A percentile compares a stretch with the other conserved stretches of the same genome.
These are phyloP conservation scores for Zygoascus flipseniorum DNA, from an alignment of 805 yeast genomes.

Conservation along the genomic window DNA sequence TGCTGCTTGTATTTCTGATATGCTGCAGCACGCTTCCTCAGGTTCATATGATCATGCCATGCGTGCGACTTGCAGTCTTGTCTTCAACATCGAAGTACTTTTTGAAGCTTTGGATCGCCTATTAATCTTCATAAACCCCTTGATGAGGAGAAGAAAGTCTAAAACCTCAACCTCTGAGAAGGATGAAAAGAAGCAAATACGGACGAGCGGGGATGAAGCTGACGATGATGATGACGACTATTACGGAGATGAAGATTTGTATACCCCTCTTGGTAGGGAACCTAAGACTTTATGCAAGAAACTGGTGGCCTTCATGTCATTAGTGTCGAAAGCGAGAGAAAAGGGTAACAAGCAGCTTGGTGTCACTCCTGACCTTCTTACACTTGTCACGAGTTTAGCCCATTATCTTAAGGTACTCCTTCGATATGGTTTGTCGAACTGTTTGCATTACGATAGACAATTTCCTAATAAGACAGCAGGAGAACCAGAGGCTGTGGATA, in stretches of 20 bases:
- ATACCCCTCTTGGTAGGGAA: conserved; percentile 35
- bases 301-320: conserved; percentile 79
- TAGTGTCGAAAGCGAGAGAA: conserved; percentile 48
- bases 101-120: conserved; percentile 65
- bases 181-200: not conserved
- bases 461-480: conserved; percentile 40
- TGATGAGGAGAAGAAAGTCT: conserved; percentile 6
- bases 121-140: conserved; percentile 20
- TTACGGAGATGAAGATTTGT: conserved; percentile 6
- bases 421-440: conserved; percentile 68
- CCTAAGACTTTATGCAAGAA: conserved; percentile 87
- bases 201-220: not conserved
- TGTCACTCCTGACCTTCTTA: conserved; percentile 40
- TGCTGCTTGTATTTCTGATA: conserved; percentile 82
- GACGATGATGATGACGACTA: conserved; percentile 8
- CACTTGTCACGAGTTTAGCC: conserved; percentile 83
- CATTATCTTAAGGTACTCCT: conserved; percentile 83
- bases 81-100: conserved; percentile 63
- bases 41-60: conserved; percentile 64
- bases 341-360: conserved; percentile 18
- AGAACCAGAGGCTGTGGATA: conserved; percentile 41
- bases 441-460: conserved; percentile 41
- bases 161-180: not conserved
- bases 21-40: conserved; percentile 76
- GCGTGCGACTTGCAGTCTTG: conserved; percentile 59